Percentiles rank a stretch among this genome's conserved stretches.
phyloP scores from a whole-genome alignment of 2,329 filamentous ascomycete species.

The Ceratocystis eucalypticola region DNA sequence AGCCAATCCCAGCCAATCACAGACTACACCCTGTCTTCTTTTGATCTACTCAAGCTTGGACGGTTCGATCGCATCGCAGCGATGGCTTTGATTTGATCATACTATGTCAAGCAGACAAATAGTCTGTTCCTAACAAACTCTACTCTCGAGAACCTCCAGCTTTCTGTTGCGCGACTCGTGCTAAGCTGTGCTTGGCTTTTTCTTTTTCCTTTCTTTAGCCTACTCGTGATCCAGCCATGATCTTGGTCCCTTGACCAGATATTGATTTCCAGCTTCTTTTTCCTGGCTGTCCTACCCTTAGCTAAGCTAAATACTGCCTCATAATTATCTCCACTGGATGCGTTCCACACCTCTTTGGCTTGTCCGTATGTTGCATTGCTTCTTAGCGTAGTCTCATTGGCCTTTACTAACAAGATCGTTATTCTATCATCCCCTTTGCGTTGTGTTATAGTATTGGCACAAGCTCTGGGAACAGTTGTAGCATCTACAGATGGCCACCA shows the following conservation, averaged over 20 bases:
- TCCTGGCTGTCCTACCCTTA: neutral
- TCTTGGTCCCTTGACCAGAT: neutral
- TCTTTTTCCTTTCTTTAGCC: neutral
- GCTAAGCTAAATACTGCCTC: constrained; percentile 1
- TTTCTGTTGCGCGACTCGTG: neutral
- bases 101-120: neutral
- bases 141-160: neutral
- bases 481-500: neutral
- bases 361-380: constrained; percentile 5
- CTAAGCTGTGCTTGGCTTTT: constrained; percentile 10
- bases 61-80: neutral
- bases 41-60: neutral
- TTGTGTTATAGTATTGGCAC: constrained; percentile 4
- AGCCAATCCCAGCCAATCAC: constrained; percentile 7
- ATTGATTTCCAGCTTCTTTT: neutral
- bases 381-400: neutral
- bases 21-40: constrained; percentile 13
- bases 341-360: constrained; percentile 10
- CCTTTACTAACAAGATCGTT: neutral
- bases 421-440: too few relatives aligned
- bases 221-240: constrained; percentile 1
- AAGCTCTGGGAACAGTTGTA: neutral
- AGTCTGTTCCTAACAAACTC: neutral
- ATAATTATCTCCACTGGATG: neutral
- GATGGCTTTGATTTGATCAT: neutral